Base-by-base conservation (phyloP, 2,329 filamentous ascomycete genomes). In the Xylaria sp. region DNA sequence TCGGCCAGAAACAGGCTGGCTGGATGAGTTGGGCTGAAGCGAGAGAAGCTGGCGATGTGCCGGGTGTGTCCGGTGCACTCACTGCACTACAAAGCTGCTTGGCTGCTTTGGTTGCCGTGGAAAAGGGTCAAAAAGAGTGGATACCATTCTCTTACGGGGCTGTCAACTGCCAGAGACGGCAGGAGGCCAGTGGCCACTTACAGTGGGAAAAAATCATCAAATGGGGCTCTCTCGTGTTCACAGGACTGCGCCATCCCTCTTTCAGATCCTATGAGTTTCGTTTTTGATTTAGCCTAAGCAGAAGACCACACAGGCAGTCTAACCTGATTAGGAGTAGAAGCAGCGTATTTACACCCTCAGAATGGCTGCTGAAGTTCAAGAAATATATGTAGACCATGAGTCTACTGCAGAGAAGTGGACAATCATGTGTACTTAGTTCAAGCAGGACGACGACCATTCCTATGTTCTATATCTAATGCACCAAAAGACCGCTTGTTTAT, bases 1-100 rank as follows among this genome's bases (percentile, higher is more conserved):
- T 72, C 68, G 61, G 70, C 72, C 72, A 73, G 65, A 72, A 50
- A 63, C 68, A 46, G 66, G 68, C 32, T 55, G 62, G 41, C 52
- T 60, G 62, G 23, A 34, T 61, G 59, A 46, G 46, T 68, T 61
- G 65, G 68, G 64, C 56, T 63, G 70, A 50, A 32, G 41, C 46
- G 18, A 62, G 54, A 65, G 52, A 44, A 63, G 63, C 62, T 63
- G 63, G 67, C 48, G 68, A 63, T 56, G 48, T n/a, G 48, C 32
- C 55, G 37, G 37, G 34, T 6, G 15, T 12, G 39, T 23, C 28
- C 20, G 9, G 50, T 7, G 20, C 52, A n/a, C n/a, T 28, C 28
- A 9, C 1, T 13, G n/a, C 46, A 48, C 28, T 32, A 58, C 37
- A 58, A 44, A 44, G 55, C 28, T 54, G 37, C n/a, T 15, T 13